These are phyloP conservation scores for Henningerozyma blattae DNA, from an alignment of 805 yeast species.

Conservation along the genomic window DNA sequence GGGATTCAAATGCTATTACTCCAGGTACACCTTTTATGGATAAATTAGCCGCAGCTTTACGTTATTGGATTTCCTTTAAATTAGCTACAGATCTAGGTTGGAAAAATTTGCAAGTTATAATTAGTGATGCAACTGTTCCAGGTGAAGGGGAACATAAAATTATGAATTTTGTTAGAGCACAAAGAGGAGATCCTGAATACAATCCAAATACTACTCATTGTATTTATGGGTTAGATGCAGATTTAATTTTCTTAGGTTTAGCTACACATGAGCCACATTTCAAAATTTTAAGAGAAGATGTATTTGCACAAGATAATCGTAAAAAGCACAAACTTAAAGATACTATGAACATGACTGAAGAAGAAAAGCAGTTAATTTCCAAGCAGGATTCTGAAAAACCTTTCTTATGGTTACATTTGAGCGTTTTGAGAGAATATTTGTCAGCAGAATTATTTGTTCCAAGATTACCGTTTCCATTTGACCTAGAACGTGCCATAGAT, in stretches of 20 bases:
- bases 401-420: conserved; percentile 87
- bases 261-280: conserved; percentile 99
- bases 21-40: conserved; percentile 99
- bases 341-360: conserved; percentile 43
- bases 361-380: conserved; percentile 30
- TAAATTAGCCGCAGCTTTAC: conserved; percentile 63
- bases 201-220: conserved; percentile 92
- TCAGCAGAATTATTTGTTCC: conserved; percentile 70
- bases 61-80: conserved; percentile 90
- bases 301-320: conserved; percentile 62
- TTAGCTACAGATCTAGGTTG: conserved; percentile 85
- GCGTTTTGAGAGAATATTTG: conserved; percentile 76
- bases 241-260: conserved; percentile 85
- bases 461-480: conserved; percentile 60
- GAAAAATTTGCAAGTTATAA: conserved; percentile 77
- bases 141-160: conserved; percentile 99
- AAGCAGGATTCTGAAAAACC: conserved; percentile 48
- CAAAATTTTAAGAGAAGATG: conserved; percentile 88
- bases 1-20: conserved; percentile 96
- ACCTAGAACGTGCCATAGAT: conserved; percentile 89
- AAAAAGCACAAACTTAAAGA: conserved; percentile 13
- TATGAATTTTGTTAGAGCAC: conserved; percentile 90
- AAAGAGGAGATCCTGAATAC: conserved; percentile 75
- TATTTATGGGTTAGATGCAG: conserved; percentile 96
- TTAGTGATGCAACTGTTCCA: conserved; percentile 93